Conservation (phyloP, 768 basidiomycete species). For the Chalciporus chontae region DNA sequence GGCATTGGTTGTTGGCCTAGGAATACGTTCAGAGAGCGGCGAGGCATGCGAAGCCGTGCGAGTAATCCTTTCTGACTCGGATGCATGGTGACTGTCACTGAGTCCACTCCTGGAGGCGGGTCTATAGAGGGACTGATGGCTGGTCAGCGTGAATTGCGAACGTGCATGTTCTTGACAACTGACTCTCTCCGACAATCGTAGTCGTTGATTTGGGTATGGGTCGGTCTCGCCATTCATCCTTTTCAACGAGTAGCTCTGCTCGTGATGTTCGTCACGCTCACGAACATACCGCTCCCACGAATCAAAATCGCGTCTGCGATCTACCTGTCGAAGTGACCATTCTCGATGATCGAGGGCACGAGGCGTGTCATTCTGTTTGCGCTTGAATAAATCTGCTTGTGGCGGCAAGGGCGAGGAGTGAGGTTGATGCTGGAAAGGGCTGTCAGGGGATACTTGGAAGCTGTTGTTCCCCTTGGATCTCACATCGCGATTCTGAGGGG, state of each 20-base stretch:
- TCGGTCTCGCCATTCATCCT: conserved; percentile 23
- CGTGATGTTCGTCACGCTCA: conserved; percentile 16
- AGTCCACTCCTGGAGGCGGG: conserved; percentile 6
- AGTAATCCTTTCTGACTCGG: conserved; percentile 7
- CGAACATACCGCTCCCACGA: conserved; percentile 16
- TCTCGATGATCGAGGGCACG: conserved; percentile 24
- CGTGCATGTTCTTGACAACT: conserved; percentile 6
- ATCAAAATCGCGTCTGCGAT: conserved; percentile 24
- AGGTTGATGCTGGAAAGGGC: conserved; percentile 16
- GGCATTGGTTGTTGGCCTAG: conserved; percentile 8
- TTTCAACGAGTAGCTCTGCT: conserved; percentile 21
- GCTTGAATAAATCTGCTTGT: conserved; percentile 43
- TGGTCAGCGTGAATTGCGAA: conserved; percentile 9
- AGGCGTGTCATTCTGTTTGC: conserved; percentile 21
- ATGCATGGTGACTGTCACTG: conserved; percentile 2
- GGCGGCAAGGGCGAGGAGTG: conserved; percentile 39
- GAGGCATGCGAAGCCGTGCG: background rate
- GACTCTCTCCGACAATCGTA: conserved; percentile 25
- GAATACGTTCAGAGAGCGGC: background rate
- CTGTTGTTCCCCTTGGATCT: conserved; percentile 25
- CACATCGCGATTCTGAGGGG: conserved; percentile 21
- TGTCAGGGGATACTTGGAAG: conserved; percentile 15
- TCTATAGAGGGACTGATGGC: conserved; percentile 11
- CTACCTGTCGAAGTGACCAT: conserved; percentile 17
- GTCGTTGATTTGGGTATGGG: conserved; percentile 28